Conservation (phyloP, 2,329 filamentous ascomycete species). For the Beauveria medogensis region DNA sequence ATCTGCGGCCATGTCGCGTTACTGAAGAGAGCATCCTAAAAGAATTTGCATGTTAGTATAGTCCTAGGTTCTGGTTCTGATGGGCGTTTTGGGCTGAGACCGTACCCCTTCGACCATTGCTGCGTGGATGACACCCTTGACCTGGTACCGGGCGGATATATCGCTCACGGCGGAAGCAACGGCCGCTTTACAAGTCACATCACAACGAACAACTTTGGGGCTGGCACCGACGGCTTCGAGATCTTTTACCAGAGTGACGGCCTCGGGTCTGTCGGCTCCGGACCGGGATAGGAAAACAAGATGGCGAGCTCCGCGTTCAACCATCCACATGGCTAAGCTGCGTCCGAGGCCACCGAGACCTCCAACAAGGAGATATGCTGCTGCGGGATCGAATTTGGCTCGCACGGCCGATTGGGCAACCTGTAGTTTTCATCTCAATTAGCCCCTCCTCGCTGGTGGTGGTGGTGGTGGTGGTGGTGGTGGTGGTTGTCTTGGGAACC, state of each 20-base stretch:
- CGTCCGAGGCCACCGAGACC: slow-evolving; percentile 22
- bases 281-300: slow-evolving; percentile 23
- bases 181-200: slow-evolving; percentile 21
- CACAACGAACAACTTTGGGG: slow-evolving; percentile 20
- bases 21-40: not conserved
- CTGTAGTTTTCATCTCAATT: not conserved
- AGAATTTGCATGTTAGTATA: not conserved
- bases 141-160: slow-evolving; percentile 11
- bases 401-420: slow-evolving; percentile 5
- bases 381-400: slow-evolving; percentile 12
- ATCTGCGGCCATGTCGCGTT: not conserved
- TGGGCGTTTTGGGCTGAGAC: too few species aligned
- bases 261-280: slow-evolving; percentile 14
- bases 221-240: slow-evolving; percentile 13
- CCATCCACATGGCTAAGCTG: slow-evolving; percentile 16
- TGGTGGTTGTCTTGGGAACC: too few species aligned
- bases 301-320: slow-evolving; percentile 20
- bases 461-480: too few species aligned
- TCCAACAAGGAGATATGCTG: slow-evolving; percentile 21
- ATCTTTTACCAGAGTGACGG: slow-evolving; percentile 14
- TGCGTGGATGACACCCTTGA: slow-evolving; percentile 28
- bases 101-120: slow-evolving; percentile 28
- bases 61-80: too few species aligned
- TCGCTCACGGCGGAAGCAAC: slow-evolving; percentile 15
- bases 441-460: too few species aligned